Base-by-base conservation (phyloP, 371 early-diverging fungal species). In the Batkoa obscura region DNA sequence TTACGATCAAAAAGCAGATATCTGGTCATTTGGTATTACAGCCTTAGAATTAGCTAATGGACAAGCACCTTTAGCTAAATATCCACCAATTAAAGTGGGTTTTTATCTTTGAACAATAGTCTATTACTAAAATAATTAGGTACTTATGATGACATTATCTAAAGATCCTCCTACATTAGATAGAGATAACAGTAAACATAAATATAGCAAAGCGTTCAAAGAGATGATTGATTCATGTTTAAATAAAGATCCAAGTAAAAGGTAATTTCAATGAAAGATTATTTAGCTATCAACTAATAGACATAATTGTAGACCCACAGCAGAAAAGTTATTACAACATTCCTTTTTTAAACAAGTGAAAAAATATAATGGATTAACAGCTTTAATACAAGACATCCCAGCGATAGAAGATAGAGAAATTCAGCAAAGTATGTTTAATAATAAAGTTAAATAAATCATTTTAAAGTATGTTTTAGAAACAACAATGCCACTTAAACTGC, bases 21-120 rank as follows among this genome's bases (percentile, higher is more conserved):
- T 89, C 54, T 93, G 91, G 89, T 82, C 83, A 56, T 86, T 91
- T 69, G 94, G 94, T 52, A 90, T 93, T 41, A 90, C 90, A 6
- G 80, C 86, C 0, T 67, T 90, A 42, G 94, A 93, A 62, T 69
- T 93, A 36, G 88, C 91, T 15, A 83, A 78, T 4, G 92, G 92
- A n/a, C 84, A 85, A 61, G 92, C 94, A 9, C 94, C 94, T 12
- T 89, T 86, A 68, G 88, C 91, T 13, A 89, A 88, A 64, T 86
- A 72, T 58, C 88, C 91, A 12, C 91, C 91, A 1, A 65, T 90
- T 56, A 90, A 90, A 73, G 86, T 83, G 23, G 23, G 23, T 23
- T 23, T 23, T 23, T 23, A 69, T 50, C 3, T 42, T 33, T 33
- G 4, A 17, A 35, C n/a, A 45, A 15, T 63, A 37, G 57, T 35